Percentiles rank a stretch among this genome's conserved stretches.
phyloP scores from a whole-genome alignment of 305 asterid species.

The Fraxinus ornus region DNA sequence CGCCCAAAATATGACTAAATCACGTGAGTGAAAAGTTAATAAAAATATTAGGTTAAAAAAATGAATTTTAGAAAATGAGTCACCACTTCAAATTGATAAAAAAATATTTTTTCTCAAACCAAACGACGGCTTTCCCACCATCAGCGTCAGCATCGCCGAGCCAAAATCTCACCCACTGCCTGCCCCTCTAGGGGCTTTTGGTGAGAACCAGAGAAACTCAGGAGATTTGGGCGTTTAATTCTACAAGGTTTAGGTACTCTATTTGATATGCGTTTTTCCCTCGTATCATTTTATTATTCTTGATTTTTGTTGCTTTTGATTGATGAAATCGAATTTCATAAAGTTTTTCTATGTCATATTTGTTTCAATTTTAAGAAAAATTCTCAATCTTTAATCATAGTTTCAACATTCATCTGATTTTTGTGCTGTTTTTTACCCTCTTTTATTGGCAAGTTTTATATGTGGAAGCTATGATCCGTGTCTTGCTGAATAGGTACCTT shows the following conservation, averaged over 20 bases:
- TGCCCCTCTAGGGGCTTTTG: neutral
- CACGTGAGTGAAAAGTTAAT: too few relatives aligned
- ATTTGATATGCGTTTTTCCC: neutral
- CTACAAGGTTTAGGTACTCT: neutral
- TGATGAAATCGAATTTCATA: neutral
- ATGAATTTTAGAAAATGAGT: too few relatives aligned
- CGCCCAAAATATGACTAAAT: too few relatives aligned
- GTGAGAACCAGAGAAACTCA: neutral
- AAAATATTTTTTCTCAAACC: neutral
- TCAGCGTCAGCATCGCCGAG: neutral
- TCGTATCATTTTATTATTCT: neutral
- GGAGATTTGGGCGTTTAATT: neutral
- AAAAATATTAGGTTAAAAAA: too few relatives aligned
- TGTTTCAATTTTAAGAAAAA: neutral
- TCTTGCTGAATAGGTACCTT: constrained; percentile 23
- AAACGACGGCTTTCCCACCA: neutral
- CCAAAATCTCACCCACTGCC: neutral
- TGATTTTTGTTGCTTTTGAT: neutral
- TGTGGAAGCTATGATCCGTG: neutral
- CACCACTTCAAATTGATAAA: too few relatives aligned
- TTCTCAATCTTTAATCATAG: neutral
- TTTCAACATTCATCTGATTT: neutral
- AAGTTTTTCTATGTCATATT: neutral
- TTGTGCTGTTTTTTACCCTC: neutral
- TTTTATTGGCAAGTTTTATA: neutral